Conservation (phyloP, 768 basidiomycete species). For the Boletus reticulatus region DNA sequence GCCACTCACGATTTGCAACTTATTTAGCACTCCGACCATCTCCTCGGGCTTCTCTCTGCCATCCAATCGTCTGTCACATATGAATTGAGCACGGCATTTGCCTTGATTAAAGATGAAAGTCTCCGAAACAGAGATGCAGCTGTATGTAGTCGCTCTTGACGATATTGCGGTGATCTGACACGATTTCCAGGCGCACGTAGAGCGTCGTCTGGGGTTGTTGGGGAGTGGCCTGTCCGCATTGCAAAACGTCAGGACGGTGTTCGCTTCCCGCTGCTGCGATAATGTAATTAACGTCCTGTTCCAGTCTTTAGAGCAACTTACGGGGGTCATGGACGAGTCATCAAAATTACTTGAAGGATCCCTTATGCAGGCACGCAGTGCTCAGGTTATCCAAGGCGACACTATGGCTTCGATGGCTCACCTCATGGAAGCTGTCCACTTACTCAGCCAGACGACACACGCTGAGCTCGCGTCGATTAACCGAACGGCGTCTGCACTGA, state of each 20-base stretch:
- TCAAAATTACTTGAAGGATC: constrained; percentile 33
- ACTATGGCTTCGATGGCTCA: constrained; percentile 34
- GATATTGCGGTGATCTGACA: constrained; percentile 5
- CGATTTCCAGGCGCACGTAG: constrained; percentile 28
- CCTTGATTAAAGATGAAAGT: constrained; percentile 28
- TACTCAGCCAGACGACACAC: constrained; percentile 39
- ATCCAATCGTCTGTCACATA: constrained; percentile 24
- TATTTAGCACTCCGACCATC: constrained; percentile 27
- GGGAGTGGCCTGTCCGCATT: constrained; percentile 24
- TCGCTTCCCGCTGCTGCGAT: constrained; percentile 8
- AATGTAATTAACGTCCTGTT: constrained; percentile 16
- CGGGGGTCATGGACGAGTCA: constrained; percentile 17
- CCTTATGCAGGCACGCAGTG: constrained; percentile 28
- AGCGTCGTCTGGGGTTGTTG: constrained; percentile 27
- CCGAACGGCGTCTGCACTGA: constrained; percentile 36
- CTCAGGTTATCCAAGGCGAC: constrained; percentile 37
- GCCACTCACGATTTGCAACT: background rate
- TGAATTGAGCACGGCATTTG: constrained; percentile 24
- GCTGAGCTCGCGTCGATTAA: constrained; percentile 48
- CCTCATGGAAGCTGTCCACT: constrained; percentile 36
- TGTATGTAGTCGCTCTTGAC: constrained; percentile 16
- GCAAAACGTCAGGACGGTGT: constrained; percentile 29
- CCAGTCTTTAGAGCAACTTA: constrained; percentile 22
- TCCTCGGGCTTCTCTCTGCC: constrained; percentile 23
- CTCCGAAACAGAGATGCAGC: constrained; percentile 26